A percentile compares a stretch with the other conserved stretches of the same genome.
Evolutionary conservation across 2,329 filamentous ascomycete genomes (phyloP).

Genomic region (Talaromyces sp.): DNA sequence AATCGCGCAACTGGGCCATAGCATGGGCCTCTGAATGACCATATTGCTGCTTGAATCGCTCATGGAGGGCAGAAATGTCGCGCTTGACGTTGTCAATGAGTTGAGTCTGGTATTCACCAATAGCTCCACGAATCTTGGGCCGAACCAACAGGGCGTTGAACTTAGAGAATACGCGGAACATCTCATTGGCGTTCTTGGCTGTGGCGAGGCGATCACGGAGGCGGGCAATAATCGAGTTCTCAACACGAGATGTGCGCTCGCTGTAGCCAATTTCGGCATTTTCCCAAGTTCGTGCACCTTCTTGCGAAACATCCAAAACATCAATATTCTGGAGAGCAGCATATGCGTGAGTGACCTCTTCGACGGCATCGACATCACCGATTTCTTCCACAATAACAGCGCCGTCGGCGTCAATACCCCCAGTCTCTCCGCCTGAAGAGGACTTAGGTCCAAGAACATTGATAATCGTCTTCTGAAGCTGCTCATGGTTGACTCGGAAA

Average conservation of each 20-base stretch:
- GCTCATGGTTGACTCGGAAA: constrained; percentile 96
- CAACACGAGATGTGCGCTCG: constrained; percentile 92
- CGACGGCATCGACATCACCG: constrained; percentile 93
- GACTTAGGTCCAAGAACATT: constrained; percentile 86
- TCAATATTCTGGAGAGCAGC: constrained; percentile 93
- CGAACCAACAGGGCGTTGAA: constrained; percentile 98
- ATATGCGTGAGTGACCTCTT: constrained; percentile 94
- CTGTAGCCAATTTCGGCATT: constrained; percentile 96
- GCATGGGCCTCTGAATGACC: constrained; percentile 96
- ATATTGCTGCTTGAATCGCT: constrained; percentile 98
- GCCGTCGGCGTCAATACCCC: constrained; percentile 54
- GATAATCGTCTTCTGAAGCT: constrained; percentile 92
- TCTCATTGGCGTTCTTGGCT: constrained; percentile 96
- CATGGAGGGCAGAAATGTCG: constrained; percentile 89
- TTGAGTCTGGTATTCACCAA: constrained; percentile 96
- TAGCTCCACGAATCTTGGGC: constrained; percentile 98
- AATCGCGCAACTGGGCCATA: constrained; percentile 95
- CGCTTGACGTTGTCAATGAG: constrained; percentile 97
- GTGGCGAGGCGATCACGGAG: constrained; percentile 90
- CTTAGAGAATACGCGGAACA: constrained; percentile 99
- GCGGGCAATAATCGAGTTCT: constrained; percentile 97
- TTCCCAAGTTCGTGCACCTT: constrained; percentile 90
- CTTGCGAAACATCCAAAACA: constrained; percentile 84
- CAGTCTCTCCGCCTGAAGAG: constrained; percentile 56
- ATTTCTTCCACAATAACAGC: constrained; percentile 85